Percentiles rank a stretch among this genome's conserved stretches.
Conservation (phyloP, 2,329 filamentous ascomycete genomes). For the Talaromyces atroroseus region DNA sequence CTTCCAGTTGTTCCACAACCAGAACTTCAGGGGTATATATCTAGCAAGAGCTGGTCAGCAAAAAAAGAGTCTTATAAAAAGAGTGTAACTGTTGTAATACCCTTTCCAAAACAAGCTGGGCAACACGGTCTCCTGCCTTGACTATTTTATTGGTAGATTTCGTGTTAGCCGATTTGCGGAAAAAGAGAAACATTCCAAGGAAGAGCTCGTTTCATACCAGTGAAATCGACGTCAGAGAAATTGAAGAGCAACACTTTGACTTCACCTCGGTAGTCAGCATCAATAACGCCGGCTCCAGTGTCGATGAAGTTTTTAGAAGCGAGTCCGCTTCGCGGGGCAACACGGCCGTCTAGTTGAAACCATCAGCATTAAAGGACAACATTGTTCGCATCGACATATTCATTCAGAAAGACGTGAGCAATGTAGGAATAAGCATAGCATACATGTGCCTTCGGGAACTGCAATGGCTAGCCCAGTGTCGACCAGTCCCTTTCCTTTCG, state of each 20-base stretch:
- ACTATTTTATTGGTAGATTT: conserved; percentile 38
- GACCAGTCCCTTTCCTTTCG: conserved; percentile 77
- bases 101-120: conserved; percentile 88
- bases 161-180: not conserved
- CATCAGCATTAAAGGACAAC: not conserved
- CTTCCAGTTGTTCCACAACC: conserved; percentile 83
- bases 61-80: not conserved
- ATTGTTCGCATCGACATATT: not conserved
- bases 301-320: conserved; percentile 95
- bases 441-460: conserved; percentile 85
- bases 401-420: not conserved
- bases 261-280: conserved; percentile 91
- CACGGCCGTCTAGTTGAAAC: conserved; percentile 65
- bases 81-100: conserved; percentile 30
- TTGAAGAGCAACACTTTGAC: conserved; percentile 96
- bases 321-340: conserved; percentile 85
- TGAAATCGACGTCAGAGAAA: conserved; percentile 75
- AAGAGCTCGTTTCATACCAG: conserved; percentile 24
- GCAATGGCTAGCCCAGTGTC: conserved; percentile 89
- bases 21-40: conserved; percentile 89
- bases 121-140: conserved; percentile 81
- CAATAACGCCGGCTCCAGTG: conserved; percentile 92
- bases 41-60: conserved; percentile 25
- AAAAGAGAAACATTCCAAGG: not conserved
- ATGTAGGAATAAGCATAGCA: conserved; percentile 27